A percentile compares a stretch with the other conserved stretches of the same genome.
Evolutionary conservation across 441 rosid genomes (phyloP).

Genomic region (Adansonia grandidieri): DNA sequence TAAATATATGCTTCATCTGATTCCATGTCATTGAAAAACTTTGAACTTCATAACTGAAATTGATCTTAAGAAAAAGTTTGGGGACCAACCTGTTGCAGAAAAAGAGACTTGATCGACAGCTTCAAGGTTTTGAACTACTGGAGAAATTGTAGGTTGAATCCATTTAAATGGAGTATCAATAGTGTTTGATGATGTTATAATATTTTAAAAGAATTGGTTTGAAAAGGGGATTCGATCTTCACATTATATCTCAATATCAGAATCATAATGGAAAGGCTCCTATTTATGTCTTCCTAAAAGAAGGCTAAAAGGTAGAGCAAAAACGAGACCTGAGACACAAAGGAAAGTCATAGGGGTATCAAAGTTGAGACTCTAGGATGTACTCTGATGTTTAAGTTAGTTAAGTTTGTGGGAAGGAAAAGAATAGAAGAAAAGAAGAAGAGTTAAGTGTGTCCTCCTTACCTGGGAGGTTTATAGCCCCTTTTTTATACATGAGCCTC

Average conservation of each 20-base stretch:
- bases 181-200: conserved; percentile 18
- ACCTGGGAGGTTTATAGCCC: too few species aligned
- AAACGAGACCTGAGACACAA: too few species aligned
- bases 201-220: conserved; percentile 48
- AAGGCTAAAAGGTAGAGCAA: too few species aligned
- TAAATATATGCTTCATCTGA: conserved; percentile 49
- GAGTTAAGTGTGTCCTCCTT: too few species aligned
- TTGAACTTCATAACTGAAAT: conserved; percentile 60
- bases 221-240: conserved; percentile 52
- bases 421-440: too few species aligned
- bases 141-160: conserved; percentile 41
- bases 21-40: conserved; percentile 71
- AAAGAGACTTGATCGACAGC: conserved; percentile 55
- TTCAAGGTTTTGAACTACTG: conserved; percentile 52
- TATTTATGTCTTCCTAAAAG: too few species aligned
- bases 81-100: conserved; percentile 51
- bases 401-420: too few species aligned
- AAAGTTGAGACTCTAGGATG: too few species aligned
- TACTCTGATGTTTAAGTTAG: too few species aligned
- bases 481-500: too few species aligned
- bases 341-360: too few species aligned
- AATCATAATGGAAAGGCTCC: conserved; percentile 30
- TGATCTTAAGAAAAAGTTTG: conserved; percentile 56
- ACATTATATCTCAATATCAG: conserved; percentile 64
- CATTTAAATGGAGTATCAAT: conserved; percentile 66